Evolutionary conservation across 345 rosid genomes (phyloP).

Genomic region (Populus alba): DNA sequence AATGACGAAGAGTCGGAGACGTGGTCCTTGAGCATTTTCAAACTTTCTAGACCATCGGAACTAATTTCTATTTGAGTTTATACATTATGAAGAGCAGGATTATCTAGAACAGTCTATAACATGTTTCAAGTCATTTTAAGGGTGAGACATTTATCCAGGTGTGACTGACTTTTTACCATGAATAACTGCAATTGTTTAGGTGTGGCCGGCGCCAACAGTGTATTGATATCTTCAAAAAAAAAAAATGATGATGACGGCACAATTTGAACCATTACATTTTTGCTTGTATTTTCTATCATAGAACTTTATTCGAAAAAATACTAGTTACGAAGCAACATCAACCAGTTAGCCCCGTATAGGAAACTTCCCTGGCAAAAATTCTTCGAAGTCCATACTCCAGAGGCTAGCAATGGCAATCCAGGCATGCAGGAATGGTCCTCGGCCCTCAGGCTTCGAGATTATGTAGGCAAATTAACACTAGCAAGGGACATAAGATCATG

Average conservation of each 20-base stretch:
- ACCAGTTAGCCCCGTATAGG: not conserved
- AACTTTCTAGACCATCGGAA: not conserved
- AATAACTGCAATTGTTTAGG: not conserved
- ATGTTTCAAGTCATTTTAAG: not conserved
- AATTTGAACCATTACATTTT: not conserved
- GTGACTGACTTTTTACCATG: not conserved
- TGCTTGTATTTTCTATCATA: not conserved
- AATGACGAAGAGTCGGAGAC: not conserved
- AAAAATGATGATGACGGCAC: not conserved
- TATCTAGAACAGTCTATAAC: not conserved
- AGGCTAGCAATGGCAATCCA: not conserved
- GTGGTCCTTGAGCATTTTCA: not conserved
- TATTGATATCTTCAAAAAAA: not conserved
- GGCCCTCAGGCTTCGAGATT: not conserved
- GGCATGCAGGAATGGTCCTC: not conserved
- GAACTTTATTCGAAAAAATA: not conserved
- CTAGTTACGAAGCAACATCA: not conserved
- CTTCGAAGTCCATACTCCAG: not conserved
- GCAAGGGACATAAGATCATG: not conserved
- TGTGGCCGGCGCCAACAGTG: not conserved
- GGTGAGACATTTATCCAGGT: not conserved
- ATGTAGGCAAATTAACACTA: not conserved
- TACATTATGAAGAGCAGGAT: not conserved
- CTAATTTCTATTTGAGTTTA: not conserved
- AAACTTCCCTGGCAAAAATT: not conserved